phyloP scores from a whole-genome alignment of 1,284 basidiomycete genomes.

The Irpex lacteus region DNA sequence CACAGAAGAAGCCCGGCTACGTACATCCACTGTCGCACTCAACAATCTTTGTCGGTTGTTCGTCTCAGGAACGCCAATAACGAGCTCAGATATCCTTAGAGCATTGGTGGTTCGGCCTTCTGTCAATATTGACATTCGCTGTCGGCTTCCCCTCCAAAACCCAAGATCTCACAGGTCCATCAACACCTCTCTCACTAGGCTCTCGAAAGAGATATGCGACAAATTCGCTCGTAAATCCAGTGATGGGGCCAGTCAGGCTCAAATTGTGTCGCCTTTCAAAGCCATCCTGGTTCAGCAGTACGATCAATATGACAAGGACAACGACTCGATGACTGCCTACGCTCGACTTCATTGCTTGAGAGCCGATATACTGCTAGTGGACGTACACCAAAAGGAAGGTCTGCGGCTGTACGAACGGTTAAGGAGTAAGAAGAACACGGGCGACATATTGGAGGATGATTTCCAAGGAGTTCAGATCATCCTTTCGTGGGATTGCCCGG shows the following conservation, averaged over 20 bases:
- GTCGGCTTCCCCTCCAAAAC: neutral
- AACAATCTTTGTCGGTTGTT: neutral
- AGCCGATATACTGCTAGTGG: neutral
- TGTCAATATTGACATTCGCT: neutral
- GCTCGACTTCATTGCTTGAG: neutral
- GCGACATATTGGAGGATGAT: neutral
- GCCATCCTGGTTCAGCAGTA: neutral
- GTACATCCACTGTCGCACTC: neutral
- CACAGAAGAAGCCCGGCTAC: no score
- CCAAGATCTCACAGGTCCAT: neutral
- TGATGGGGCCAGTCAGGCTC: neutral
- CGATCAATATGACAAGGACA: neutral
- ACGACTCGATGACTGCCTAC: neutral
- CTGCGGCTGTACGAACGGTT: neutral
- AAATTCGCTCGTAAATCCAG: neutral
- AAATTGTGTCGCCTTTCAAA: neutral
- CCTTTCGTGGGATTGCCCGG: neutral
- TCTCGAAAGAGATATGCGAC: neutral
- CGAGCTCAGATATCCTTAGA: neutral
- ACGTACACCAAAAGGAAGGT: neutral
- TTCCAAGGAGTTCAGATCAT: neutral
- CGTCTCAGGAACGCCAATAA: neutral
- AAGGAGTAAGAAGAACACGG: neutral
- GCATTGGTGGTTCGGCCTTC: neutral
- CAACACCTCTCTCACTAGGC: neutral